Evolutionary conservation across 2,329 filamentous ascomycete species (phyloP).

Genomic region (Colletotrichum kahawae): DNA sequence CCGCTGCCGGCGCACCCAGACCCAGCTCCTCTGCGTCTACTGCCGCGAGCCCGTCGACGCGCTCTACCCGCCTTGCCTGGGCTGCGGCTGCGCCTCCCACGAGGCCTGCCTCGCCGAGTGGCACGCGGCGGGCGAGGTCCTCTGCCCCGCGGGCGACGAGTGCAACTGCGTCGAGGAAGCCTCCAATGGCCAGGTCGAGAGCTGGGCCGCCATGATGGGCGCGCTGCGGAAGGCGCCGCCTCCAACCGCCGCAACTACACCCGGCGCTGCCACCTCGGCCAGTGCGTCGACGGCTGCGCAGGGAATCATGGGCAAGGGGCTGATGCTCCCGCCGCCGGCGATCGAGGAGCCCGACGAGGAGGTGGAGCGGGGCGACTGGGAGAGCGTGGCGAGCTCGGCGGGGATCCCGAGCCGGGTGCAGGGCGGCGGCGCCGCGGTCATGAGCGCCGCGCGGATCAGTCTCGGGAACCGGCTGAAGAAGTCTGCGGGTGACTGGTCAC

Average conservation of each 20-base stretch:
- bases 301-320: neutral
- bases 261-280: neutral
- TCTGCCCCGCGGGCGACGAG: slow-evolving; percentile 69
- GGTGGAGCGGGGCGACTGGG: slow-evolving; percentile 40
- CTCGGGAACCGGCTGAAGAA: slow-evolving; percentile 56
- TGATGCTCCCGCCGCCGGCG: slow-evolving; percentile 31
- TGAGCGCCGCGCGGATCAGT: slow-evolving; percentile 48
- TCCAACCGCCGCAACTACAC: neutral
- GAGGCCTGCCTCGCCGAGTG: slow-evolving; percentile 64
- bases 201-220: slow-evolving; percentile 62
- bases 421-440: slow-evolving; percentile 31
- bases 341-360: slow-evolving; percentile 33
- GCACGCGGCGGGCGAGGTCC: slow-evolving; percentile 59
- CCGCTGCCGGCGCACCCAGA: slow-evolving; percentile 58
- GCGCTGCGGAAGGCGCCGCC: slow-evolving; percentile 37
- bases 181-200: slow-evolving; percentile 61
- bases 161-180: slow-evolving; percentile 66
- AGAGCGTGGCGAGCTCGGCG: slow-evolving; percentile 34
- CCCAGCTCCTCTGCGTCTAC: slow-evolving; percentile 65
- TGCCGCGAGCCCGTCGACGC: slow-evolving; percentile 66
- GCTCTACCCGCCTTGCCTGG: slow-evolving; percentile 65
- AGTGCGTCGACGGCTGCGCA: neutral
- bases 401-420: slow-evolving; percentile 21
- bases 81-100: slow-evolving; percentile 67
- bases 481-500: slow-evolving; percentile 51